Evolutionary conservation across 768 basidiomycete genomes (phyloP).

Genomic region (Suillus americanus): DNA sequence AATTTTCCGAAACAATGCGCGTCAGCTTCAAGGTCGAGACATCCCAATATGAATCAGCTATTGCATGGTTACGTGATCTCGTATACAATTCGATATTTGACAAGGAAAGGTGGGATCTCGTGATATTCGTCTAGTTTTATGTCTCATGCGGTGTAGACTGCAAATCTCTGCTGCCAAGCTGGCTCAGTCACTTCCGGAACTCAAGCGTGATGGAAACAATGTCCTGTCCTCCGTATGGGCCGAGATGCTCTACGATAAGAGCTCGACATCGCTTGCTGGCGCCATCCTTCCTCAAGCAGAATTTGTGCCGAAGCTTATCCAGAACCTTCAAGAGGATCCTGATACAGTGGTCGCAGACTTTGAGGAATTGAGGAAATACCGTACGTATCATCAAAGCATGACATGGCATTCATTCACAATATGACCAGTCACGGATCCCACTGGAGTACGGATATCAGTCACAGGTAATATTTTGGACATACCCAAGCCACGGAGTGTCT

Average conservation of each 20-base stretch:
- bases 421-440: slow-evolving; percentile 72
- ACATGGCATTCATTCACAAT: slow-evolving; percentile 3
- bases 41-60: slow-evolving; percentile 72
- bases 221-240: slow-evolving; percentile 74
- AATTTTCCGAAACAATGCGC: slow-evolving; percentile 74
- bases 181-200: slow-evolving; percentile 84
- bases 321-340: slow-evolving; percentile 71
- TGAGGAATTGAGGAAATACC: slow-evolving; percentile 63
- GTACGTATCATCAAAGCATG: slow-evolving; percentile 44
- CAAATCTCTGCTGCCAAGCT: slow-evolving; percentile 85
- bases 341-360: slow-evolving; percentile 71
- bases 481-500: slow-evolving; percentile 67
- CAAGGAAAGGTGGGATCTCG: slow-evolving; percentile 60
- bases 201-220: slow-evolving; percentile 85
- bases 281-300: slow-evolving; percentile 75
- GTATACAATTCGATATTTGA: slow-evolving; percentile 76
- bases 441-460: slow-evolving; percentile 84
- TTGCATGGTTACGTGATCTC: slow-evolving; percentile 85
- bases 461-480: slow-evolving; percentile 81
- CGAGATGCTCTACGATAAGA: slow-evolving; percentile 63
- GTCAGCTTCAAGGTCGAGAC: slow-evolving; percentile 85
- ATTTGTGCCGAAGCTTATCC: slow-evolving; percentile 72
- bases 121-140: slow-evolving; percentile 3
- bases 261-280: slow-evolving; percentile 66
- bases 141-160: slow-evolving; percentile 47